Conservation (phyloP, 176 grass and related monocot species). For the Alopecurus myosuroides region DNA sequence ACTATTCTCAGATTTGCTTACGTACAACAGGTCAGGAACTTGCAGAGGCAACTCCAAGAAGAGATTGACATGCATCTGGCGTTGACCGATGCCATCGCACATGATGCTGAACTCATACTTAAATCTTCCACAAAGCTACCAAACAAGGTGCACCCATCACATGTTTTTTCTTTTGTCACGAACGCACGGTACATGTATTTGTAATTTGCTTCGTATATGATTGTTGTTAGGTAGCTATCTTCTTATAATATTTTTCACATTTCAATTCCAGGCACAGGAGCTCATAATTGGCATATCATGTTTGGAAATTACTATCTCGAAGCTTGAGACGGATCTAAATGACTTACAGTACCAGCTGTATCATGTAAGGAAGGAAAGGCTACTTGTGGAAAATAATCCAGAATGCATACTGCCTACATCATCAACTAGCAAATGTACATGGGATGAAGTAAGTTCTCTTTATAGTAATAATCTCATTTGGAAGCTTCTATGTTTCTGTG, state of each 20-base stretch:
- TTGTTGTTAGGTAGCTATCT: not conserved
- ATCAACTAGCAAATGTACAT: conserved; percentile 32
- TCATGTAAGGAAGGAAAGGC: conserved; percentile 59
- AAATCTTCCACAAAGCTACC: conserved; percentile 76
- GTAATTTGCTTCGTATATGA: not conserved
- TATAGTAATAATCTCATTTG: not conserved
- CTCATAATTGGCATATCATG: conserved; percentile 73
- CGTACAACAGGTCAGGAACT: conserved; percentile 56
- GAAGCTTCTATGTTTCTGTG: not conserved
- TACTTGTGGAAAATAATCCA: conserved; percentile 52
- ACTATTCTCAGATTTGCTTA: not conserved
- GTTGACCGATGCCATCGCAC: conserved; percentile 68
- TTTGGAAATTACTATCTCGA: conserved; percentile 74
- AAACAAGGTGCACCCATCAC: conserved; percentile 44
- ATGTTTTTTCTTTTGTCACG: not conserved
- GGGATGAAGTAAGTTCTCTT: conserved; percentile 56
- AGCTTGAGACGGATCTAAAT: conserved; percentile 77
- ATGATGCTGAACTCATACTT: conserved; percentile 48
- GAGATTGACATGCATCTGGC: conserved; percentile 88
- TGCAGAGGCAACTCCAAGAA: conserved; percentile 80
- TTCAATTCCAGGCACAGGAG: conserved; percentile 54
- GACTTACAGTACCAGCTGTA: conserved; percentile 54
- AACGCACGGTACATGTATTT: not conserved
- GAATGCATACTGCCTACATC: conserved; percentile 2
- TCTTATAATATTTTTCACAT: conserved; percentile 6